phyloP scores from a whole-genome alignment of 2,329 filamentous ascomycete genomes.

The Cercospora brassicicola region DNA sequence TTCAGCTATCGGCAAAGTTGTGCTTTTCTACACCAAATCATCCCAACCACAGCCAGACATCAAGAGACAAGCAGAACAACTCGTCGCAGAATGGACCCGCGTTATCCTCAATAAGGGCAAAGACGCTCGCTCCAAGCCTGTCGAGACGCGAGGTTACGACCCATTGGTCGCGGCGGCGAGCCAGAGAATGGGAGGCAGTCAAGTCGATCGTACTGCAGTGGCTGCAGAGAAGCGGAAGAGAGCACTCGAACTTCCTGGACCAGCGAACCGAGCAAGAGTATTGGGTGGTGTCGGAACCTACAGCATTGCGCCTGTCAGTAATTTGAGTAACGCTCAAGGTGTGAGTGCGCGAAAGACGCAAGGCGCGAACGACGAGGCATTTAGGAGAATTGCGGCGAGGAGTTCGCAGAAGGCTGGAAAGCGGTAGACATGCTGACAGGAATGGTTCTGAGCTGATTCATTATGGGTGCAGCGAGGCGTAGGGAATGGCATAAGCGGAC shows the following conservation, averaged over 20 bases:
- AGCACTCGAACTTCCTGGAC: constrained; percentile 54
- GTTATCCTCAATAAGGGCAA: constrained; percentile 84
- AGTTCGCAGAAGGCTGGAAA: constrained; percentile 22
- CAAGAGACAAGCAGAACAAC: constrained; percentile 87
- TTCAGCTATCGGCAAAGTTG: constrained; percentile 92
- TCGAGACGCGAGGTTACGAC: constrained; percentile 60
- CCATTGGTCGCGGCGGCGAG: constrained; percentile 44
- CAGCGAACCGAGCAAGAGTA: constrained; percentile 60
- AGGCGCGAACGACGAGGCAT: constrained; percentile 36
- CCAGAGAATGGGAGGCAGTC: constrained; percentile 34
- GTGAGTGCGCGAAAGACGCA: constrained; percentile 29
- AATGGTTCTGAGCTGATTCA: not conserved
- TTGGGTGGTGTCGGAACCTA: constrained; percentile 62
- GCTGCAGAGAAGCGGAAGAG: constrained; percentile 54
- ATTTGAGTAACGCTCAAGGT: constrained; percentile 38
- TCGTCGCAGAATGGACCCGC: constrained; percentile 94
- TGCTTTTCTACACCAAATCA: constrained; percentile 95
- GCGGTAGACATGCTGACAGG: constrained; percentile 10
- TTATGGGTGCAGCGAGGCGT: not conserved
- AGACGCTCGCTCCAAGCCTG: constrained; percentile 86
- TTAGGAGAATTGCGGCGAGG: constrained; percentile 38
- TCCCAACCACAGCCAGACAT: constrained; percentile 84
- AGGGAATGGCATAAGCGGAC: not conserved
- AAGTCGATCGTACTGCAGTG: constrained; percentile 42
- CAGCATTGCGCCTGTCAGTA: constrained; percentile 63